These are phyloP conservation scores for Vicia villosa DNA, from an alignment of 306 rosid genomes.

Conservation along the genomic window DNA sequence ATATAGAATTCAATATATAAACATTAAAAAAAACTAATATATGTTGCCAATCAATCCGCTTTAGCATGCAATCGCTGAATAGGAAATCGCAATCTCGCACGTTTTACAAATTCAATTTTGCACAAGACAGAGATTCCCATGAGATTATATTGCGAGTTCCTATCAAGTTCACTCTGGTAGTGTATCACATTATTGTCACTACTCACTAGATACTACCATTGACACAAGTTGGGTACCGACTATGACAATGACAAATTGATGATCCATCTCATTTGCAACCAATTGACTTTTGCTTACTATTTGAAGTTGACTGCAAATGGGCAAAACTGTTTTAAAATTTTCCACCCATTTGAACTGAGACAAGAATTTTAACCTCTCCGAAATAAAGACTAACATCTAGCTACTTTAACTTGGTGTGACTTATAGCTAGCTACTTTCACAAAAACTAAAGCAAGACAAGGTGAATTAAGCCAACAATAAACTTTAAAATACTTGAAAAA, in stretches of 20 bases:
- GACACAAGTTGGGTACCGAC: conserved; percentile 45
- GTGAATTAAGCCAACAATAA: conserved; percentile 34
- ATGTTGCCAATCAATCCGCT: too few species aligned
- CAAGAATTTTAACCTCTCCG: conserved; percentile 1
- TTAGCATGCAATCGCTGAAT: too few species aligned
- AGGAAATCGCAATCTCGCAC: too few species aligned
- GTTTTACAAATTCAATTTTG: background rate
- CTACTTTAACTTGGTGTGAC: conserved; percentile 34
- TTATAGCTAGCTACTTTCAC: background rate
- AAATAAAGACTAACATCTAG: background rate
- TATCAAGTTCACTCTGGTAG: conserved; percentile 46
- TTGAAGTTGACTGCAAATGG: too few species aligned
- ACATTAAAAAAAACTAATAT: too few species aligned
- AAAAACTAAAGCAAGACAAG: too few species aligned
- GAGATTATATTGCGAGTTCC: conserved; percentile 41
- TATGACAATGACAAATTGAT: conserved; percentile 44
- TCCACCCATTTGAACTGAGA: conserved; percentile 17
- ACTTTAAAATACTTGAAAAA: background rate
- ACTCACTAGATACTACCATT: conserved; percentile 39
- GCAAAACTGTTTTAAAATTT: conserved; percentile 31
- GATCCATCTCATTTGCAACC: conserved; percentile 34
- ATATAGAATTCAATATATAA: too few species aligned
- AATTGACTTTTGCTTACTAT: conserved; percentile 33
- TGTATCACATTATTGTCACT: conserved; percentile 23
- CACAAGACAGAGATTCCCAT: background rate